These are phyloP conservation scores for Aspergillus sergii DNA, from an alignment of 2,329 filamentous ascomycete species.

Conservation along the genomic window DNA sequence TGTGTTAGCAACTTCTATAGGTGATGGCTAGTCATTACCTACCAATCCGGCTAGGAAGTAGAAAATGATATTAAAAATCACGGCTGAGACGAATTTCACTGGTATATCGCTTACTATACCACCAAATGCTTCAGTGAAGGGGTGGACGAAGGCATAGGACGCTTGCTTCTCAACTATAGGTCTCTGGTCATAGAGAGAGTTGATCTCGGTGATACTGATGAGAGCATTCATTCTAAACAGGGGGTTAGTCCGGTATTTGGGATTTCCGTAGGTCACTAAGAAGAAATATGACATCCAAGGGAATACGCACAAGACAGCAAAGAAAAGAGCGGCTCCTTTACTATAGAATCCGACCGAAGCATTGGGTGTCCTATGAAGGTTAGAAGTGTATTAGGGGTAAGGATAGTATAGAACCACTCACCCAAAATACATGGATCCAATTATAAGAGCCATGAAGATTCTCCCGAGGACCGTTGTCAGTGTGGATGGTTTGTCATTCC, in stretches of 20 bases:
- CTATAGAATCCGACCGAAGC: conserved; percentile 74
- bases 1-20: conserved; percentile 15
- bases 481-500: conserved; percentile 75
- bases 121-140: conserved; percentile 80
- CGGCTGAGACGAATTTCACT: conserved; percentile 72
- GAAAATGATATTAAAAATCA: conserved; percentile 76
- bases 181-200: conserved; percentile 85
- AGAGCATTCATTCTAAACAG: conserved; percentile 53
- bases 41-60: conserved; percentile 84
- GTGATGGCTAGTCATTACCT: conserved; percentile 10
- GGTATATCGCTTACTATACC: conserved; percentile 87
- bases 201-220: conserved; percentile 71
- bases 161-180: conserved; percentile 91
- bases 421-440: conserved; percentile 59
- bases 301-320: conserved; percentile 81
- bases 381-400: conserved; percentile 4
- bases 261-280: conserved; percentile 57
- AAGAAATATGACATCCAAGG: conserved; percentile 45
- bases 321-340: conserved; percentile 80
- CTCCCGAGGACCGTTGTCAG: conserved; percentile 69
- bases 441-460: conserved; percentile 73
- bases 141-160: conserved; percentile 87
- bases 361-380: conserved; percentile 68
- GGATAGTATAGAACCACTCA: conserved; percentile 7
- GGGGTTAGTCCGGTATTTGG: not conserved